These are phyloP conservation scores for Tylopilus orsonianus DNA, from an alignment of 1,284 basidiomycete genomes.

Conservation along the genomic window DNA sequence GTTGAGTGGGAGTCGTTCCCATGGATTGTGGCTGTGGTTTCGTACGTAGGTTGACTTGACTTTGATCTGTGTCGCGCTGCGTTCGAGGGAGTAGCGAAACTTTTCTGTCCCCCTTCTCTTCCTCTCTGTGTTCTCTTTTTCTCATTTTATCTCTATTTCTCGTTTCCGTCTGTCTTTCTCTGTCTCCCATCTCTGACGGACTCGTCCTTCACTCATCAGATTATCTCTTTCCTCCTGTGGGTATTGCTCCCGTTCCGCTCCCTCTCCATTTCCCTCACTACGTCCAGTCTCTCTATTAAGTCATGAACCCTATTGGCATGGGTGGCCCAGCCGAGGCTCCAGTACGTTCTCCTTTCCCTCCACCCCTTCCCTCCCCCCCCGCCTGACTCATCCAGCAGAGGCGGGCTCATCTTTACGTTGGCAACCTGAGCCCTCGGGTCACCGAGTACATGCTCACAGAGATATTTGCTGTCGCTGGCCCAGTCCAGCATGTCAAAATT, in stretches of 20 bases:
- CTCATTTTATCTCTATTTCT: slow-evolving; percentile 44
- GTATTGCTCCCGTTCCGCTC: slow-evolving; percentile 27
- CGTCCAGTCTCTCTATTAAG: slow-evolving; percentile 45
- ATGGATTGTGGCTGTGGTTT: slow-evolving; percentile 29
- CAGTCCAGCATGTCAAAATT: slow-evolving; percentile 97
- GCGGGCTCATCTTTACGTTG: slow-evolving; percentile 95
- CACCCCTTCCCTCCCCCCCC: slow-evolving; percentile 33
- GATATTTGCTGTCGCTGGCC: slow-evolving; percentile 94
- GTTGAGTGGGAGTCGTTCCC: slow-evolving; percentile 17
- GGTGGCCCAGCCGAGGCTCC: slow-evolving; percentile 69
- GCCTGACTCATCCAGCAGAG: slow-evolving; percentile 47
- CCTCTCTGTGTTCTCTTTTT: slow-evolving; percentile 43
- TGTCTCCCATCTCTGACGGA: slow-evolving; percentile 38
- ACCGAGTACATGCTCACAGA: slow-evolving; percentile 94
- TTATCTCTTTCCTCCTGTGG: slow-evolving; percentile 41
- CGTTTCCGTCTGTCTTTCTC: slow-evolving; percentile 39
- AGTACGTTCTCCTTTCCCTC: slow-evolving; percentile 44
- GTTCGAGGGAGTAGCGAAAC: slow-evolving; percentile 20
- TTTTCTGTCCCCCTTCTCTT: slow-evolving; percentile 25
- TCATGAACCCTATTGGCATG: slow-evolving; percentile 80
- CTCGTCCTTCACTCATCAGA: slow-evolving; percentile 39
- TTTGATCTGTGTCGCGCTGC: slow-evolving; percentile 22
- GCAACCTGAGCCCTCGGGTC: slow-evolving; percentile 92
- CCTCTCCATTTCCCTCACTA: neutral
- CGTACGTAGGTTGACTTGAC: slow-evolving; percentile 18